Percentiles rank a stretch among this genome's conserved stretches.
Conservation (phyloP, 2,329 filamentous ascomycete genomes). For the Claviceps cyperi region DNA sequence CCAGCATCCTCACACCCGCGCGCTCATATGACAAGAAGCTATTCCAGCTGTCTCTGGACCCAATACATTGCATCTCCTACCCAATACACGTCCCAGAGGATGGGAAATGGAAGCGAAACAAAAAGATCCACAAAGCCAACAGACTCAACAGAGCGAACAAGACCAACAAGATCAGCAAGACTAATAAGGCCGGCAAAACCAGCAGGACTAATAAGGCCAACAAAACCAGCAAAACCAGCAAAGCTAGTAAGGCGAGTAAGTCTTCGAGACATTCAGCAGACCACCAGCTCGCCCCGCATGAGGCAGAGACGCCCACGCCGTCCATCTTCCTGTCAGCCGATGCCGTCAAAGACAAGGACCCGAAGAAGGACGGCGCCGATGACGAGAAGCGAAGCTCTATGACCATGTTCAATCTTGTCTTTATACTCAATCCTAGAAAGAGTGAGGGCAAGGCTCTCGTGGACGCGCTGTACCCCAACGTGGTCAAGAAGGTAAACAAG, state of each 20-base stretch:
- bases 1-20: slow-evolving; percentile 64
- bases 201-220: background rate
- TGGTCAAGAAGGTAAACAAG: slow-evolving; percentile 85
- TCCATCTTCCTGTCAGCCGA: slow-evolving; percentile 13
- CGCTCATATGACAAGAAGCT: slow-evolving; percentile 64
- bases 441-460: slow-evolving; percentile 62
- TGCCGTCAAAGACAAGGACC: slow-evolving; percentile 15
- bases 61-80: slow-evolving; percentile 66
- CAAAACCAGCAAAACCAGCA: slow-evolving; percentile 16
- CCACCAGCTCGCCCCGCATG: slow-evolving; percentile 12
- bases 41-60: slow-evolving; percentile 72
- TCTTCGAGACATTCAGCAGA: slow-evolving; percentile 20
- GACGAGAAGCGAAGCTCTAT: slow-evolving; percentile 56
- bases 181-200: slow-evolving; percentile 18
- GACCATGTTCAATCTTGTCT: slow-evolving; percentile 97
- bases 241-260: slow-evolving; percentile 29
- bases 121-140: slow-evolving; percentile 17
- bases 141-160: background rate
- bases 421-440: slow-evolving; percentile 69
- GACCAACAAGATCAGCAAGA: slow-evolving; percentile 31
- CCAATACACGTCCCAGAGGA: slow-evolving; percentile 71
- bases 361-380: slow-evolving; percentile 33
- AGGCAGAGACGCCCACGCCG: slow-evolving; percentile 13
- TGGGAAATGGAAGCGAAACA: slow-evolving; percentile 60
- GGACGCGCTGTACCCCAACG: slow-evolving; percentile 68